These are phyloP conservation scores for Dryas integrifolia DNA, from an alignment of 331 rosid species.

Conservation along the genomic window DNA sequence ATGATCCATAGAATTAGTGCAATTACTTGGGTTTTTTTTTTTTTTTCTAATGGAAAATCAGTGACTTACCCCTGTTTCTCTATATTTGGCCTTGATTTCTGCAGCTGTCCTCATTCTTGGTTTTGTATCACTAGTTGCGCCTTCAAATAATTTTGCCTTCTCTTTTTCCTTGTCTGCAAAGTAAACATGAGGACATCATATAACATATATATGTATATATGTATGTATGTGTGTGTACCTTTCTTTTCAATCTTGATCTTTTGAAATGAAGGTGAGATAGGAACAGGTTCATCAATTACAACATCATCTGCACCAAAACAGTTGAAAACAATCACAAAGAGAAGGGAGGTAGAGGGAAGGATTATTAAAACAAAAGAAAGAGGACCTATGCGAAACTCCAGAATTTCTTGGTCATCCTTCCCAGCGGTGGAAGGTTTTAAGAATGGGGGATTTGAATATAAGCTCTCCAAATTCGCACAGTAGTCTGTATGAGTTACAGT, in stretches of 20 bases:
- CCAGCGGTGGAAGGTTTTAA: conserved; percentile 49
- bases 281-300: conserved; percentile 51
- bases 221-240: conserved; percentile 34
- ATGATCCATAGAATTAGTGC: conserved; percentile 21
- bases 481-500: conserved; percentile 24
- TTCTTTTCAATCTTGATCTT: conserved; percentile 41
- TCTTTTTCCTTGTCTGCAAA: conserved; percentile 60
- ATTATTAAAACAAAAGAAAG: conserved; percentile 13
- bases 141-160: conserved; percentile 56
- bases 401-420: conserved; percentile 32
- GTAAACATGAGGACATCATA: conserved; percentile 23
- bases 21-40: background rate
- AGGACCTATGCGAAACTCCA: conserved; percentile 64
- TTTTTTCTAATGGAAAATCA: no score
- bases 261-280: conserved; percentile 33
- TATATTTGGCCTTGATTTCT: conserved; percentile 87
- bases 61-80: conserved; percentile 55
- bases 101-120: conserved; percentile 73
- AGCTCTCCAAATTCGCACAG: conserved; percentile 47
- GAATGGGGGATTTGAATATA: conserved; percentile 80
- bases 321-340: conserved; percentile 27
- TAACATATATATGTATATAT: conserved; percentile 4
- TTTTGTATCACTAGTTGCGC: conserved; percentile 38
- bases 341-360: conserved; percentile 16
- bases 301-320: conserved; percentile 59